phyloP scores from a whole-genome alignment of 2,329 filamentous ascomycete species.

The Fusarium bactridioides region DNA sequence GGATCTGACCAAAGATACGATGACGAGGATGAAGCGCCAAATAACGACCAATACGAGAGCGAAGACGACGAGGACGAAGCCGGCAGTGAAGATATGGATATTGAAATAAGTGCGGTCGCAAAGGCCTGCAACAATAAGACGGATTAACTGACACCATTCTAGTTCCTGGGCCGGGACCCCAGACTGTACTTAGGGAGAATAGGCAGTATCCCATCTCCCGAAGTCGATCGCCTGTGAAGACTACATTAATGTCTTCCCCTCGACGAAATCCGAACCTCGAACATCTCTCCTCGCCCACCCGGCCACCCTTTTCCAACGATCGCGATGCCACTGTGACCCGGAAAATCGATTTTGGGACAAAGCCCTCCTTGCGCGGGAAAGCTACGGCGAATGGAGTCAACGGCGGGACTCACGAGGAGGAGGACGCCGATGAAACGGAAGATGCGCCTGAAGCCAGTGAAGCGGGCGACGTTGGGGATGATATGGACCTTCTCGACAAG shows the following conservation, averaged over 20 bases:
- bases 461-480: conserved; percentile 6
- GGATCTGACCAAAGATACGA: conserved; percentile 31
- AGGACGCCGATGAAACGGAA: conserved; percentile 41
- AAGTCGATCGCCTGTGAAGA: conserved; percentile 69
- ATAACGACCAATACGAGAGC: conserved; percentile 35
- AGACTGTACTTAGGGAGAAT: conserved; percentile 60
- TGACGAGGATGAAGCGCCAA: conserved; percentile 11
- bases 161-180: conserved; percentile 64
- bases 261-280: conserved; percentile 66
- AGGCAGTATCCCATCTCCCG: conserved; percentile 58
- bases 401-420: conserved; percentile 40
- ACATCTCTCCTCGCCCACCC: conserved; percentile 59
- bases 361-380: conserved; percentile 3
- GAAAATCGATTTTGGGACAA: conserved; percentile 59
- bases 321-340: conserved; percentile 57
- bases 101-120: conserved; percentile 54
- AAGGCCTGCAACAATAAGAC: not conserved
- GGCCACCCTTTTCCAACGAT: conserved; percentile 48
- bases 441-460: conserved; percentile 34
- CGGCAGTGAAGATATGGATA: conserved; percentile 60
- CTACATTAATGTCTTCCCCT: conserved; percentile 66
- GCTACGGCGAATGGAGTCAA: conserved; percentile 42
- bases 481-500: conserved; percentile 49
- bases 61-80: conserved; percentile 13
- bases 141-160: conserved; percentile 31